Evolutionary conservation across 306 rosid genomes (phyloP), one percentile per base, ranked within the genome.

Genomic region (Cucumis hystrix): DNA sequence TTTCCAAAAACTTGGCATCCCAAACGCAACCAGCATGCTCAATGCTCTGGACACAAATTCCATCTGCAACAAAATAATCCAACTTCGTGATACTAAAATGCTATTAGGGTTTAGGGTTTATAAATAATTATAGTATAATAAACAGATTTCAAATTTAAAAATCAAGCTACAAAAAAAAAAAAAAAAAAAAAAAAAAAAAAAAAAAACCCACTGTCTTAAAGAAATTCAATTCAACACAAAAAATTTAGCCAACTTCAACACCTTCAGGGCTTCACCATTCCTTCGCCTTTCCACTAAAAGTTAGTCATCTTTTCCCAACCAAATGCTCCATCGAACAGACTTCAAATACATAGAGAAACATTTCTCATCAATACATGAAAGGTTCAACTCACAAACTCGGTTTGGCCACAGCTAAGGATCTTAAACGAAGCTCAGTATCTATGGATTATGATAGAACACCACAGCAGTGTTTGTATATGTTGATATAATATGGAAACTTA

Each of bases 21-120:
- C 98, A 95, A 81, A 95, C 92, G 52, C 98, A 95, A 75, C 97
- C 98, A 77, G 98, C 97, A 89, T 95, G 97, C 80, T 90, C 98
- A 81, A 95, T 90, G 85, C 97, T 89, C 85, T 95, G 97, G 71
- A 90, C 89, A 80, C 98, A 95, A 79, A 79, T 86, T 59, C 97
- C 98, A 84, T 95, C 97, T 95, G 87, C 39, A 76, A 79, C 70
- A 83, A 47, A 80, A 49, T 77, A 49, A 45, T 71, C 23, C 43
- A 71, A 71, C 76, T 71, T 49, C 35, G 7, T 12, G 12, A 70
- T 70, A 70, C 40, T 51, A 43, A 25, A 18, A 8, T 35, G 52
- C 73, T 39, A 61, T 40, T 35, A 33, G 37, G 37, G 37, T 3
- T 33, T 33, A 33, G 1, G 5, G 16, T 47, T 47, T 47, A 47